phyloP scores from a whole-genome alignment of 2,329 filamentous ascomycete species.

The Neocatenulostroma microsporum region DNA sequence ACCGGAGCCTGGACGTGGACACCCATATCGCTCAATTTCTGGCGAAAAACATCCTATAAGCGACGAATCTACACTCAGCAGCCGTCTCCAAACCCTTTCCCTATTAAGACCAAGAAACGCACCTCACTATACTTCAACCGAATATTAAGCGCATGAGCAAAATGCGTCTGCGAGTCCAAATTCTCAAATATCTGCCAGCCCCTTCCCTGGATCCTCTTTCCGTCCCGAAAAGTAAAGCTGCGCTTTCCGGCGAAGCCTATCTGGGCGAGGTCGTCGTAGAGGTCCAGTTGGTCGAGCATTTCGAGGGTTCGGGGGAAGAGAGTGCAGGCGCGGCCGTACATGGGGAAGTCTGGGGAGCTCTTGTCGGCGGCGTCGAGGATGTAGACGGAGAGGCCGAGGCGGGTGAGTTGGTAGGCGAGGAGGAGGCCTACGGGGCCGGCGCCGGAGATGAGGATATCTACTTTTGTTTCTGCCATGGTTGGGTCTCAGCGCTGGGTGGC shows the following conservation, averaged over 20 bases:
- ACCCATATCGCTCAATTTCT: conserved; percentile 31
- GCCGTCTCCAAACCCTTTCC: too few species aligned
- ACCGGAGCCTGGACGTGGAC: conserved; percentile 30
- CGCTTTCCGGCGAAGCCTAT: conserved; percentile 44
- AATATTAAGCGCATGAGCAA: conserved; percentile 47
- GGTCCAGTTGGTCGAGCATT: conserved; percentile 46
- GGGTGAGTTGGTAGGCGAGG: conserved; percentile 41
- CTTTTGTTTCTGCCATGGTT: not conserved
- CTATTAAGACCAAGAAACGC: too few species aligned
- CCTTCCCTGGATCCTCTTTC: conserved; percentile 35
- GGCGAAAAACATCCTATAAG: conserved; percentile 45
- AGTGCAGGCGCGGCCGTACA: conserved; percentile 48
- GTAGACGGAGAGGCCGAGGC: conserved; percentile 35
- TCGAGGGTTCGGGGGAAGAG: conserved; percentile 46
- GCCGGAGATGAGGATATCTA: conserved; percentile 13
- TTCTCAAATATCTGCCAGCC: not conserved
- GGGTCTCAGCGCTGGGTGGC: not conserved
- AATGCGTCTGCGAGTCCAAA: conserved; percentile 39
- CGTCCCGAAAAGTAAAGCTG: conserved; percentile 44
- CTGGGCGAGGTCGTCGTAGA: conserved; percentile 44
- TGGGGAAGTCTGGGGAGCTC: conserved; percentile 36
- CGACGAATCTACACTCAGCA: too few species aligned
- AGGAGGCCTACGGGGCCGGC: conserved; percentile 27
- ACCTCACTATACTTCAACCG: conserved; percentile 53
- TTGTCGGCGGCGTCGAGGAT: conserved; percentile 46